Percentiles rank a stretch among this genome's conserved stretches.
Conservation (phyloP, 23 red algal species). For the Gracilaria caudata region DNA sequence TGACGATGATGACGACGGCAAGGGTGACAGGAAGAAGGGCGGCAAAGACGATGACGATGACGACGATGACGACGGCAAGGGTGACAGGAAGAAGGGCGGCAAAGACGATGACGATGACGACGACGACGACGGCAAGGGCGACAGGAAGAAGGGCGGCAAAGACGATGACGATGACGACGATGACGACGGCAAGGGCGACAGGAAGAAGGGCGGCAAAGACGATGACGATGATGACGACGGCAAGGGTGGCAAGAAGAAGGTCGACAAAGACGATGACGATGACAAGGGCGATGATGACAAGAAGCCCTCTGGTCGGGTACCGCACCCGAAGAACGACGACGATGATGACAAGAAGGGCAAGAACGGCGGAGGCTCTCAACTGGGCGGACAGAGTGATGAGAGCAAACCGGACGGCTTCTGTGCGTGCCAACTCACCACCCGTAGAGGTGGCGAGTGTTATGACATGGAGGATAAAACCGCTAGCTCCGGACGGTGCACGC, state of each 20-base stretch:
- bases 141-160: neutral
- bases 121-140: no score
- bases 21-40: neutral
- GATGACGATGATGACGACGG: neutral
- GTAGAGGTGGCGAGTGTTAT: constrained; percentile 4
- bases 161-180: neutral
- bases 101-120: no score
- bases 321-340: neutral
- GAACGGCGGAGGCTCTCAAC: neutral
- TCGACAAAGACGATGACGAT: neutral
- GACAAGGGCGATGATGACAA: neutral
- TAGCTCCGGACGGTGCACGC: neutral
- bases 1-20: constrained; percentile 7
- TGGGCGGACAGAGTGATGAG: neutral
- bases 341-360: neutral
- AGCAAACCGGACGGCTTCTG: neutral
- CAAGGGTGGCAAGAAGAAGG: neutral
- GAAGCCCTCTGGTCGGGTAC: neutral
- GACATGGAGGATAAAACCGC: constrained; percentile 4
- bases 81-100: neutral
- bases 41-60: no score
- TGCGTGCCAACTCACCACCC: neutral
- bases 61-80: neutral
- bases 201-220: neutral
- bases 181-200: no score